Evolutionary conservation across 208 protist species (phyloP).

Genomic region (Tritrichomonas foetus): DNA sequence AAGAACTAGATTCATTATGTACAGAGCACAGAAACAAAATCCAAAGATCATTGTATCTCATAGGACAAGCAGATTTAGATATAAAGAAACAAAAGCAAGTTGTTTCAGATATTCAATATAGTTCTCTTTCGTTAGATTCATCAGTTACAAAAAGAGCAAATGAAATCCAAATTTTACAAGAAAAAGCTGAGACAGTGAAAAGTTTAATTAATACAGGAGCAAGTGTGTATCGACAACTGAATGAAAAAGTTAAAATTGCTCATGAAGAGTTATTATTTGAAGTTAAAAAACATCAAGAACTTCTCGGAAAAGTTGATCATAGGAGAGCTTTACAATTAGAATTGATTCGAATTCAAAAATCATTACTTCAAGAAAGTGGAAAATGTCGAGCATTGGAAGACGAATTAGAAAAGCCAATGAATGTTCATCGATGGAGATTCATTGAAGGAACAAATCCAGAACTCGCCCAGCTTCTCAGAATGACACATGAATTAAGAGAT

Average conservation of each 20-base stretch:
- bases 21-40: not conserved
- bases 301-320: not conserved
- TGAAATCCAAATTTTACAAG: not conserved
- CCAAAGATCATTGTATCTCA: not conserved
- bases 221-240: not conserved
- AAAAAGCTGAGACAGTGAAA: not conserved
- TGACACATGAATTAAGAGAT: constrained; percentile 44
- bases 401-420: constrained; percentile 89
- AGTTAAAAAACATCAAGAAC: not conserved
- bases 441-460: constrained; percentile 81
- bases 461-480: constrained; percentile 89
- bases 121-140: not conserved
- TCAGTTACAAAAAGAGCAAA: not conserved
- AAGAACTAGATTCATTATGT: not conserved
- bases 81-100: not conserved
- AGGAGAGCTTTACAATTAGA: not conserved
- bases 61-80: not conserved
- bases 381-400: constrained; percentile 74
- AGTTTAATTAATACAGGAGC: not conserved
- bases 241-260: not conserved
- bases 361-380: constrained; percentile 40
- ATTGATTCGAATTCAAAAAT: not conserved
- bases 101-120: not conserved
- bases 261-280: not conserved
- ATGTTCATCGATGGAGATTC: constrained; percentile 91